Evolutionary conservation across 192 early-diverging fungal species (phyloP).

Genomic region (Podila minutissima): DNA sequence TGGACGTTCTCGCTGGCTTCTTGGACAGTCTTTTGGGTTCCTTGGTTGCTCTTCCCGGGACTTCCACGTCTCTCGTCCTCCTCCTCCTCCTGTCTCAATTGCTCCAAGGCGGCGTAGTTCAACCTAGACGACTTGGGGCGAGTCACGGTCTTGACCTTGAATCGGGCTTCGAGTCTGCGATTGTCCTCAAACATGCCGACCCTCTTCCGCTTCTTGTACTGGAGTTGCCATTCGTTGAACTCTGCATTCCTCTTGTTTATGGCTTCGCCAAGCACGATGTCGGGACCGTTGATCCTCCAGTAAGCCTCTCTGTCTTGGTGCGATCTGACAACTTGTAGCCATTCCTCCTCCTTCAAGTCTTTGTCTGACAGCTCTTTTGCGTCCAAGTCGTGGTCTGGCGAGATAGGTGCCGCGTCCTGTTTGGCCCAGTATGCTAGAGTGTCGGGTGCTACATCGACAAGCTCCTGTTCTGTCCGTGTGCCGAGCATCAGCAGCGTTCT

Average conservation of each 20-base stretch:
- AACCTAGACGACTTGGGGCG: not conserved
- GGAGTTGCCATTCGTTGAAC: not conserved
- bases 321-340: constrained; percentile 3
- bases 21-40: not conserved
- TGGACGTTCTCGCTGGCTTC: not conserved
- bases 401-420: not conserved
- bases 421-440: constrained; percentile 8
- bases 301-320: not conserved
- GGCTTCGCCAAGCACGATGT: not conserved
- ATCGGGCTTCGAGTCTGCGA: no score
- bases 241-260: not conserved
- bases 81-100: not conserved
- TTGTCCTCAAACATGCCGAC: no score
- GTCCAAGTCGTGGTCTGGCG: constrained; percentile 16
- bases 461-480: constrained; percentile 19
- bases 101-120: not conserved
- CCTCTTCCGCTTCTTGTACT: not conserved
- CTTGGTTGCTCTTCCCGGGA: no score
- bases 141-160: not conserved
- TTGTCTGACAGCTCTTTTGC: not conserved
- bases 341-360: constrained; percentile 12
- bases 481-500: constrained; percentile 8
- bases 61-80: not conserved
- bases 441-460: constrained; percentile 7
- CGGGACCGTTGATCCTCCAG: not conserved